phyloP scores from a whole-genome alignment of 805 yeast genomes.

The Barnettozyma wickerhamii region DNA sequence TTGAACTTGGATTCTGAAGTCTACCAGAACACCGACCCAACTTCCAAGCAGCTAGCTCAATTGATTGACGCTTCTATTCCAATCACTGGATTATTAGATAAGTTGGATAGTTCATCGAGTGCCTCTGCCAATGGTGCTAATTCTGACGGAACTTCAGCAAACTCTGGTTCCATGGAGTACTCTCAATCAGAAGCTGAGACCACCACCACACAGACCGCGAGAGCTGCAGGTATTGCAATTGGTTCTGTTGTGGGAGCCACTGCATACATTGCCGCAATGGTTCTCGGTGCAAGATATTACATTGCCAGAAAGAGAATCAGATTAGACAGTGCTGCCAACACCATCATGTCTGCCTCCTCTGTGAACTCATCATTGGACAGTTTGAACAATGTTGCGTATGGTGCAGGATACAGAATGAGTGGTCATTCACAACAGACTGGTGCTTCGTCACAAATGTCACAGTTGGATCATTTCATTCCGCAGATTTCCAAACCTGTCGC shows the following conservation, averaged over 20 bases:
- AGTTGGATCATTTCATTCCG: conserved; percentile 31
- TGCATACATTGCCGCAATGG: conserved; percentile 57
- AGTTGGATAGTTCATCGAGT: conserved; percentile 7
- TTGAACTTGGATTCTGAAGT: conserved; percentile 49
- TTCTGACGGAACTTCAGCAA: conserved; percentile 10
- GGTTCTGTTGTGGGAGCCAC: conserved; percentile 81
- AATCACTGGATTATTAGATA: conserved; percentile 37
- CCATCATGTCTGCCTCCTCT: conserved; percentile 13
- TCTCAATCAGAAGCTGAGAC: conserved; percentile 21
- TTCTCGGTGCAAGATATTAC: conserved; percentile 48
- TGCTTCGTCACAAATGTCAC: conserved; percentile 19
- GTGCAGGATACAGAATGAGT: conserved; percentile 21
- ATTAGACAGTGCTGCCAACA: conserved; percentile 15
- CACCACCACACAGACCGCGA: conserved; percentile 26
- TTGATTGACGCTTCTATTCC: conserved; percentile 74
- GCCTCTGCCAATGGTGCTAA: conserved; percentile 15
- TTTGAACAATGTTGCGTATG: conserved; percentile 15
- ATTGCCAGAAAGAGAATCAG: conserved; percentile 25
- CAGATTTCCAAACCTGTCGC: conserved; percentile 66
- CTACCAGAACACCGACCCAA: conserved; percentile 53
- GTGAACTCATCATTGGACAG: conserved; percentile 16
- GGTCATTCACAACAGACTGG: conserved; percentile 1
- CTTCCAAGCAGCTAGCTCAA: conserved; percentile 53
- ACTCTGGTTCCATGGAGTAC: conserved; percentile 29
- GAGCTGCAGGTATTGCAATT: conserved; percentile 72